phyloP scores from a whole-genome alignment of 2,329 filamentous ascomycete genomes.

The Aureobasidium musti region DNA sequence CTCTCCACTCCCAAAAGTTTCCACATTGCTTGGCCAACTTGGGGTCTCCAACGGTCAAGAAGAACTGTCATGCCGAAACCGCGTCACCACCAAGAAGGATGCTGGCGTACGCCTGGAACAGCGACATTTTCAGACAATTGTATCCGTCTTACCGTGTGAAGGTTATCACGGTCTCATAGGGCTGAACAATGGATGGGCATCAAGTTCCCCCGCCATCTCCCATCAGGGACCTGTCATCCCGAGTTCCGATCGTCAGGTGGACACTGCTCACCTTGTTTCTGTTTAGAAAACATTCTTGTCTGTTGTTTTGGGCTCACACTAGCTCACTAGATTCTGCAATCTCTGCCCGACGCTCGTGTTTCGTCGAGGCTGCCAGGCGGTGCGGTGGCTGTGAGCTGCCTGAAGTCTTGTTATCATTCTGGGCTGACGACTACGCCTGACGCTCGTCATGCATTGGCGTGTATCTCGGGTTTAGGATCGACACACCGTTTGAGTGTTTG shows the following conservation, averaged over 20 bases:
- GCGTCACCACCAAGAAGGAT: background rate
- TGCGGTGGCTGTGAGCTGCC: slow-evolving; percentile 13
- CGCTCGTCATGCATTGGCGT: slow-evolving; percentile 21
- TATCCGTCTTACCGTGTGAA: background rate
- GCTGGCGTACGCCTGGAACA: background rate
- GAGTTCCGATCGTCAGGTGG: background rate
- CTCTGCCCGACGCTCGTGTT: slow-evolving; percentile 15
- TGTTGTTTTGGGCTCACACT: slow-evolving; percentile 21
- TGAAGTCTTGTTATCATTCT: slow-evolving; percentile 11
- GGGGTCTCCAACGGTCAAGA: background rate
- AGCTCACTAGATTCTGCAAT: background rate
- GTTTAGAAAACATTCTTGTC: background rate
- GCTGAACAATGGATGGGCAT: background rate
- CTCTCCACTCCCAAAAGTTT: background rate
- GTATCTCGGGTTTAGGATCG: slow-evolving; percentile 8
- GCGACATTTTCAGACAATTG: no score
- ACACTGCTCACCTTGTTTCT: background rate
- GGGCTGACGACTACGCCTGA: slow-evolving; percentile 21
- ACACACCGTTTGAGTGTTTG: slow-evolving; percentile 3
- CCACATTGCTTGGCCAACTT: slow-evolving; percentile 16
- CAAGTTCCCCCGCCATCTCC: slow-evolving; percentile 9
- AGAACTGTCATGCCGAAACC: background rate
- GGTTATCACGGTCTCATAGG: background rate
- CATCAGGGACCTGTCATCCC: slow-evolving; percentile 8
- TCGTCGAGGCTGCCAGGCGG: slow-evolving; percentile 15